phyloP scores from a whole-genome alignment of 1,284 basidiomycete genomes.

The Trichosporon sp. region DNA sequence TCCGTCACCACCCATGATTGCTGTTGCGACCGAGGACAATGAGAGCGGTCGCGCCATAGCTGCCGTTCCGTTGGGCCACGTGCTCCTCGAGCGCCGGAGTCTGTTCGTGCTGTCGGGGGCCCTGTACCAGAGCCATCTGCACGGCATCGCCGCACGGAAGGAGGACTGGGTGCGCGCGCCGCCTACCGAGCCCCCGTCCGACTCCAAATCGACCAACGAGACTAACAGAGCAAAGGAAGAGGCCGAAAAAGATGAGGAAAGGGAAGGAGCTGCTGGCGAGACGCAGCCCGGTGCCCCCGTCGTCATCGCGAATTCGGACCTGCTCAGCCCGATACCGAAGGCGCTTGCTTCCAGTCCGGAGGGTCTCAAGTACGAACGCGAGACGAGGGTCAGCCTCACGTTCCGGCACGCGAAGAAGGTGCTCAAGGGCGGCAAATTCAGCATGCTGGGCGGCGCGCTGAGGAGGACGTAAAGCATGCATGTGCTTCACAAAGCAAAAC shows the following conservation, averaged over 20 bases:
- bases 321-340: slow-evolving; percentile 59
- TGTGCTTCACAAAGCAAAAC: background rate
- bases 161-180: slow-evolving; percentile 58
- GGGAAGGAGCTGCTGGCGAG: background rate
- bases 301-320: slow-evolving; percentile 64
- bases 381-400: slow-evolving; percentile 76
- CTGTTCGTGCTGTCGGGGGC: slow-evolving; percentile 71
- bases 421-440: slow-evolving; percentile 50
- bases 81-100: slow-evolving; percentile 80
- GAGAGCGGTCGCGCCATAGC: slow-evolving; percentile 62
- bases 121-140: slow-evolving; percentile 71
- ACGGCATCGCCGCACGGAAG: slow-evolving; percentile 67
- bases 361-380: slow-evolving; percentile 60
- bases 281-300: slow-evolving; percentile 37
- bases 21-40: slow-evolving; percentile 23
- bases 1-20: slow-evolving; percentile 52
- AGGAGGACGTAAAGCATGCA: slow-evolving; percentile 21
- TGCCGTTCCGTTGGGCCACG: slow-evolving; percentile 66
- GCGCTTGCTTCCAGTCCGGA: slow-evolving; percentile 58
- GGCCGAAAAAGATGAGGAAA: background rate
- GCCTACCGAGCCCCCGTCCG: slow-evolving; percentile 24
- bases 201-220: background rate
- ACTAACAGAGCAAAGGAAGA: slow-evolving; percentile 20
- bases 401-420: slow-evolving; percentile 79
- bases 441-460: slow-evolving; percentile 23